These are phyloP conservation scores for Sporobolomyces phaffii DNA, from an alignment of 768 basidiomycete species.

Conservation along the genomic window DNA sequence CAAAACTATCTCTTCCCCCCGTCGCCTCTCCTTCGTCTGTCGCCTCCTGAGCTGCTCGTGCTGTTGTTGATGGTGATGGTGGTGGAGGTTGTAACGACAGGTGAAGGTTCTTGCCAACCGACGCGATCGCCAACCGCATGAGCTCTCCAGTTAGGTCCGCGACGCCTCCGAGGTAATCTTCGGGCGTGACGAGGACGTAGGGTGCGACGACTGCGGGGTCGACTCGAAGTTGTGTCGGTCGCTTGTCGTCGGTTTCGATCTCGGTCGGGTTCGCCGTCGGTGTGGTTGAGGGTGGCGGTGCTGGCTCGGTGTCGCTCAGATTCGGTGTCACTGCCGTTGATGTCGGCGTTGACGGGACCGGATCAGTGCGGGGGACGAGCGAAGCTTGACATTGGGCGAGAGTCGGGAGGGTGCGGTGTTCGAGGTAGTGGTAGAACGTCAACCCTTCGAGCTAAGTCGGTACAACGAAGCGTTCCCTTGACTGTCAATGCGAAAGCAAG, in stretches of 20 bases:
- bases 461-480: too few species aligned
- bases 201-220: too few species aligned
- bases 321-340: too few species aligned
- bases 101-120: constrained; percentile 50
- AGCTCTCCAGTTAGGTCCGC: constrained; percentile 94
- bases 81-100: neutral
- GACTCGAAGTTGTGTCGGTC: too few species aligned
- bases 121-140: constrained; percentile 89
- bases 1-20: constrained; percentile 43
- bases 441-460: constrained; percentile 80
- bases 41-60: too few species aligned
- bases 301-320: too few species aligned
- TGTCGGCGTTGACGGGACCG: neutral
- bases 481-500: too few species aligned
- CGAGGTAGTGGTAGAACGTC: constrained; percentile 38
- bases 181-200: constrained; percentile 43
- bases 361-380: constrained; percentile 5
- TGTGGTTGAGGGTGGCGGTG: neutral
- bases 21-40: neutral
- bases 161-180: constrained; percentile 85
- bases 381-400: constrained; percentile 26
- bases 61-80: too few species aligned
- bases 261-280: neutral
- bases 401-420: constrained; percentile 29
- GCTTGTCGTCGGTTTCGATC: neutral